Evolutionary conservation across 306 rosid genomes (phyloP).

Genomic region (Dalbergia cochinchinensis): DNA sequence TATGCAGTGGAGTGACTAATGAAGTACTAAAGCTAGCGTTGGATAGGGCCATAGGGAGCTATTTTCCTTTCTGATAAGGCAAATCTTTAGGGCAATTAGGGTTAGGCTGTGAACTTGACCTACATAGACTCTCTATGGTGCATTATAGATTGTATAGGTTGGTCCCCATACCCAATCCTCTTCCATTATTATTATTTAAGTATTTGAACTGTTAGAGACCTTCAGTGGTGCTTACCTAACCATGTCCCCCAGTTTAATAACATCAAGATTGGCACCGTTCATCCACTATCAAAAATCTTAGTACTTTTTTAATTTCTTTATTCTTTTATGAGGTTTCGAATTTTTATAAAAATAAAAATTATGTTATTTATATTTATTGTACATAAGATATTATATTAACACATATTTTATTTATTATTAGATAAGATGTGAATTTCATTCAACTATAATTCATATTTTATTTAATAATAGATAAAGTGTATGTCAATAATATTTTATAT

Average conservation of each 20-base stretch:
- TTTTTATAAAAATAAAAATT: too few species aligned
- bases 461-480: too few species aligned
- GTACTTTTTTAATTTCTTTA: not conserved
- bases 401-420: too few species aligned
- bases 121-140: constrained; percentile 33
- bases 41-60: constrained; percentile 47
- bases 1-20: constrained; percentile 48
- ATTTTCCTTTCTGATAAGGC: constrained; percentile 45
- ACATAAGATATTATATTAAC: too few species aligned
- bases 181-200: constrained; percentile 5
- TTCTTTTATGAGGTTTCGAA: not conserved
- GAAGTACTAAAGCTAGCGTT: constrained; percentile 23
- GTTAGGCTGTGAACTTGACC: constrained; percentile 57
- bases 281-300: constrained; percentile 51
- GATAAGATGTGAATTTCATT: too few species aligned
- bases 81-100: constrained; percentile 38
- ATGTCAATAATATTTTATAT: too few species aligned
- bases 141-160: constrained; percentile 26
- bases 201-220: constrained; percentile 8
- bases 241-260: constrained; percentile 44
- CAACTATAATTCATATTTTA: too few species aligned
- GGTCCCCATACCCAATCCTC: constrained; percentile 39
- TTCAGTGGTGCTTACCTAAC: constrained; percentile 35
- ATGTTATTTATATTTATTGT: too few species aligned
- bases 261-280: constrained; percentile 44